Evolutionary conservation across 2,329 filamentous ascomycete species (phyloP).

Genomic region (Cytospora piceae): DNA sequence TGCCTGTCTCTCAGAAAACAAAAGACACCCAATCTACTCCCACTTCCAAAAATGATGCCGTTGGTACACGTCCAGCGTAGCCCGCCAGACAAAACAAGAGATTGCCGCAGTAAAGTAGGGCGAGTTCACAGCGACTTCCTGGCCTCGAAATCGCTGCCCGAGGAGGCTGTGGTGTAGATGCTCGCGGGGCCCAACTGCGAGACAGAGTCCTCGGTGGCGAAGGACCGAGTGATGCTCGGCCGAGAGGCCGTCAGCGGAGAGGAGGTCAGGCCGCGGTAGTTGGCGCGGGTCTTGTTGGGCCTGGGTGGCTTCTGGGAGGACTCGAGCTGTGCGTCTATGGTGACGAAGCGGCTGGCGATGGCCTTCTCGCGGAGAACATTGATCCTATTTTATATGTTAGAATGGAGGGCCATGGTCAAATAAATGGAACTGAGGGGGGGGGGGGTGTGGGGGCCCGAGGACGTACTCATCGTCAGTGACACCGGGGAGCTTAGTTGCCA

Average conservation of each 20-base stretch:
- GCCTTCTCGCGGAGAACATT: constrained; percentile 56
- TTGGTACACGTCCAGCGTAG: constrained; percentile 4
- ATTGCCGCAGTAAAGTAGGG: background rate
- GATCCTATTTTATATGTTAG: constrained; percentile 42
- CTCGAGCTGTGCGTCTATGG: constrained; percentile 41
- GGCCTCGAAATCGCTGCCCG: constrained; percentile 10
- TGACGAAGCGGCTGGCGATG: constrained; percentile 52
- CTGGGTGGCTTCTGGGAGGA: constrained; percentile 14
- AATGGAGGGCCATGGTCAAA: no score
- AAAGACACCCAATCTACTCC: background rate
- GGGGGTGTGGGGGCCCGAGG: no score
- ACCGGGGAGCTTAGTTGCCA: constrained; percentile 57
- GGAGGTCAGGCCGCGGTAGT: constrained; percentile 27
- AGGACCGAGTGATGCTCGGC: constrained; percentile 24
- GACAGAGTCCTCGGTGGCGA: constrained; percentile 24
- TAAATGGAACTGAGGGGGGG: background rate
- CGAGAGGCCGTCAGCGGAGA: constrained; percentile 21
- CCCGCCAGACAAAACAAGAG: background rate
- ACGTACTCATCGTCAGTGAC: constrained; percentile 64
- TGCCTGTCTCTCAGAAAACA: background rate
- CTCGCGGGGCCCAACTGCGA: constrained; percentile 14
- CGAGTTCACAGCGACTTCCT: background rate
- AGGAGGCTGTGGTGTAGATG: constrained; percentile 9
- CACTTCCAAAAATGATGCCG: background rate
- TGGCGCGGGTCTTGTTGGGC: constrained; percentile 18